Conservation (phyloP, 805 yeast species). For the Metschnikowia sp. region DNA sequence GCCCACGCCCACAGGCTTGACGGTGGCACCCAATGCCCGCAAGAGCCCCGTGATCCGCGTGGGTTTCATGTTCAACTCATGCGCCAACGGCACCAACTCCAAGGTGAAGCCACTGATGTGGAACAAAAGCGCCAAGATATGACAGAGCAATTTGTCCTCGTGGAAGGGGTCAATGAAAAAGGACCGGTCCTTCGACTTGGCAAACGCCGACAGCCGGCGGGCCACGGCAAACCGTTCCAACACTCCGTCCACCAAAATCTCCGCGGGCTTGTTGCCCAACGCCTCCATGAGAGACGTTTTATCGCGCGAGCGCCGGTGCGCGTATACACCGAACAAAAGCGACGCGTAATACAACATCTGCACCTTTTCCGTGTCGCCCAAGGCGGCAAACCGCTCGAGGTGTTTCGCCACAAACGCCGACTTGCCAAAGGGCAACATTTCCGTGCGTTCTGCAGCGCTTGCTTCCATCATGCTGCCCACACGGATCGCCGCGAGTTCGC, state of each 20-base stretch:
- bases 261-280: slow-evolving; percentile 66
- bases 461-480: slow-evolving; percentile 61
- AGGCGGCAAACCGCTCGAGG: slow-evolving; percentile 34
- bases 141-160: slow-evolving; percentile 84
- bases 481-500: slow-evolving; percentile 51
- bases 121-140: slow-evolving; percentile 65
- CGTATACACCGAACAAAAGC: slow-evolving; percentile 74
- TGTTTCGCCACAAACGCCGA: slow-evolving; percentile 55
- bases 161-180: slow-evolving; percentile 81
- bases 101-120: slow-evolving; percentile 74
- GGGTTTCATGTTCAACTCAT: slow-evolving; percentile 79
- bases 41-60: slow-evolving; percentile 64
- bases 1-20: slow-evolving; percentile 67
- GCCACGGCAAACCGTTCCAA: slow-evolving; percentile 68
- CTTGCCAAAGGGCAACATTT: slow-evolving; percentile 59
- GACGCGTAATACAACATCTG: slow-evolving; percentile 80
- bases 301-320: slow-evolving; percentile 59
- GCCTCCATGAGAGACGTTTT: slow-evolving; percentile 59
- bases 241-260: slow-evolving; percentile 65
- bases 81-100: slow-evolving; percentile 77
- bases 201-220: slow-evolving; percentile 49
- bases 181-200: slow-evolving; percentile 69
- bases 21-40: slow-evolving; percentile 77
- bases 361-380: slow-evolving; percentile 51
- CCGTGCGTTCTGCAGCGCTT: slow-evolving; percentile 40